phyloP scores from a whole-genome alignment of 2,329 filamentous ascomycete species.

The Ceratocystis alfenasii region DNA sequence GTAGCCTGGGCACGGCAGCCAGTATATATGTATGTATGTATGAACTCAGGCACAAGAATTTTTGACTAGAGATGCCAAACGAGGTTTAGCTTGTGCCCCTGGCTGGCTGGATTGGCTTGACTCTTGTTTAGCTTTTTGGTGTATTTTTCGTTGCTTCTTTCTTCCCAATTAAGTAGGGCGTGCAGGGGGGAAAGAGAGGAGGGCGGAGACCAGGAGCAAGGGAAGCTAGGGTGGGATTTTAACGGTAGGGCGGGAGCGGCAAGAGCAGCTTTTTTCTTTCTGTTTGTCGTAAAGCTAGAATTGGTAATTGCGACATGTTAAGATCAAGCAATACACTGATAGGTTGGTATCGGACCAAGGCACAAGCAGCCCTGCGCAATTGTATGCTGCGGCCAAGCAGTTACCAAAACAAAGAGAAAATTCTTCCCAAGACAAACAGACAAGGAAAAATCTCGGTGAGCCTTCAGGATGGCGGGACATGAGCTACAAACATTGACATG shows the following conservation, averaged over 20 bases:
- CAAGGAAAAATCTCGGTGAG: background rate
- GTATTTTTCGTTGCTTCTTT: background rate
- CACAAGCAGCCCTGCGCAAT: background rate
- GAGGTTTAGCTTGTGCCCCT: constrained; percentile 18
- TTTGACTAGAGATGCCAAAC: constrained; percentile 16
- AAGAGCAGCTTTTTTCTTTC: background rate
- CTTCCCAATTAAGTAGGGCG: background rate
- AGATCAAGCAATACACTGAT: background rate
- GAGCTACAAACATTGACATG: background rate
- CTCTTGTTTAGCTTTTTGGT: background rate
- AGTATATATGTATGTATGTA: constrained; percentile 16
- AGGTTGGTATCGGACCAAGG: background rate
- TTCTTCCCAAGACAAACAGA: background rate
- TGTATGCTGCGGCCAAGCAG: background rate
- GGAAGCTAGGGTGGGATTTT: constrained; percentile 13
- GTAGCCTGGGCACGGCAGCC: constrained; percentile 5
- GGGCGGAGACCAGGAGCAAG: background rate
- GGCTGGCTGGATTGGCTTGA: background rate
- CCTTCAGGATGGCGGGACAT: background rate
- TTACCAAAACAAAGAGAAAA: background rate
- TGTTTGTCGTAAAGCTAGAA: background rate
- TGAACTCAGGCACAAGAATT: constrained; percentile 13
- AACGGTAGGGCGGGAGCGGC: constrained; percentile 14
- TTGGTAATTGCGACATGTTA: background rate
- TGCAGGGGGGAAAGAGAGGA: constrained; percentile 1